These are phyloP conservation scores for Penicillium angulare DNA, from an alignment of 495 filamentous ascomycete genomes.

Conservation along the genomic window DNA sequence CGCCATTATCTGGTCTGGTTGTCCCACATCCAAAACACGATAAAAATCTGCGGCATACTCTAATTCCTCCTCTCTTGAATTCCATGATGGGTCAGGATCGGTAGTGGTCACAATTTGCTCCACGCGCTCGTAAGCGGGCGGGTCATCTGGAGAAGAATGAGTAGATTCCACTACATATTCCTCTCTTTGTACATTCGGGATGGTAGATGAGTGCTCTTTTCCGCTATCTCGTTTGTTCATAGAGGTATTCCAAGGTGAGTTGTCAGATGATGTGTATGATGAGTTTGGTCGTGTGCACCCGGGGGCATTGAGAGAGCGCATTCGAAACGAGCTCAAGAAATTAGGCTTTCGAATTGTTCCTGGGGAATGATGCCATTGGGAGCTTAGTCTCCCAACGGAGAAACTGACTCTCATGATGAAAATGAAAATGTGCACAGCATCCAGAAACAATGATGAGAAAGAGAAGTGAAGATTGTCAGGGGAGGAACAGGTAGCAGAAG, in stretches of 20 bases:
- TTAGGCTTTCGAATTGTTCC: conserved; percentile 6
- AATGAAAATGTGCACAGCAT: background rate
- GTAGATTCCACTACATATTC: conserved; percentile 1
- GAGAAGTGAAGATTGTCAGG: background rate
- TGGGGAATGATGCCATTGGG: conserved; percentile 18
- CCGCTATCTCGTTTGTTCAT: background rate
- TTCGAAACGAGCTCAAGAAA: conserved; percentile 3
- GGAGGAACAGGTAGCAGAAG: conserved; percentile 3
- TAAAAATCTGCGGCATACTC: conserved; percentile 24
- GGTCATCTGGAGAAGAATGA: background rate
- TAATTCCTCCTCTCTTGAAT: conserved; percentile 7
- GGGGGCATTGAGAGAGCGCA: background rate
- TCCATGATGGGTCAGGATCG: conserved; percentile 2
- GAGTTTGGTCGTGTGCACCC: conserved; percentile 8
- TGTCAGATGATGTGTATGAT: background rate
- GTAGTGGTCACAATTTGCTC: background rate
- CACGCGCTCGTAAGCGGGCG: background rate
- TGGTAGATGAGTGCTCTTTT: too few species aligned
- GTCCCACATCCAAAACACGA: conserved; percentile 28
- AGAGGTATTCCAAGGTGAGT: background rate
- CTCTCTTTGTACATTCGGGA: background rate
- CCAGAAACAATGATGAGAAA: background rate
- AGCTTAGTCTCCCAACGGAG: conserved; percentile 19
- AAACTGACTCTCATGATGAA: conserved; percentile 24
- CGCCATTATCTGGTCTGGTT: conserved; percentile 41